phyloP scores from a whole-genome alignment of 768 basidiomycete genomes.

The Hygrophorus pudorinus region DNA sequence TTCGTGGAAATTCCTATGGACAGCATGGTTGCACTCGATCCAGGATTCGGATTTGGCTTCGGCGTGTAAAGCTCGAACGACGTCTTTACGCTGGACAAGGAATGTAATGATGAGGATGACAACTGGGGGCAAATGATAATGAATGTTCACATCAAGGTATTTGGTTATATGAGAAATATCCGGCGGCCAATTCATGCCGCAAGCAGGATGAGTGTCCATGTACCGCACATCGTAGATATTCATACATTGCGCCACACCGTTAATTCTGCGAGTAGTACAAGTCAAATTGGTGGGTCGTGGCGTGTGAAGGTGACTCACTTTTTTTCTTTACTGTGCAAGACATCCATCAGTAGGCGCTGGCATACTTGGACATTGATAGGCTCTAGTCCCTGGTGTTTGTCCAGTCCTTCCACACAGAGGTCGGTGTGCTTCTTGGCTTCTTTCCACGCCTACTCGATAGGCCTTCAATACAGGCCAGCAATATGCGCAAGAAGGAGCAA shows the following conservation, averaged over 20 bases:
- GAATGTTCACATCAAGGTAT: slow-evolving; percentile 69
- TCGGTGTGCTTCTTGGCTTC: slow-evolving; percentile 46
- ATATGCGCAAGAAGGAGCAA: slow-evolving; percentile 13
- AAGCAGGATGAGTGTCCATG: slow-evolving; percentile 77
- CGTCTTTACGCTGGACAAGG: slow-evolving; percentile 60
- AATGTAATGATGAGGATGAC: slow-evolving; percentile 4
- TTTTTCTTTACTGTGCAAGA: slow-evolving; percentile 31
- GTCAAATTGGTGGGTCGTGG: not conserved
- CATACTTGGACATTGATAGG: slow-evolving; percentile 51
- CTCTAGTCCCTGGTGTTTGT: slow-evolving; percentile 35
- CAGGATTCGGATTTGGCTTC: slow-evolving; percentile 65
- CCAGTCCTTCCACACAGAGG: slow-evolving; percentile 42
- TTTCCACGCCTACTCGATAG: slow-evolving; percentile 45
- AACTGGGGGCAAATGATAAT: not conserved
- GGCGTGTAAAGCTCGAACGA: slow-evolving; percentile 79
- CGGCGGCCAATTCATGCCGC: slow-evolving; percentile 98
- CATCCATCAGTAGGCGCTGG: slow-evolving; percentile 40
- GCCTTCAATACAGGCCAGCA: not conserved
- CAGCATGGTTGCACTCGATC: slow-evolving; percentile 73
- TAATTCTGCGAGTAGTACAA: slow-evolving; percentile 33
- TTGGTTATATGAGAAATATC: slow-evolving; percentile 66
- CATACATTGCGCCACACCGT: slow-evolving; percentile 67
- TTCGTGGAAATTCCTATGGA: slow-evolving; percentile 54
- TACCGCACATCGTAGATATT: slow-evolving; percentile 94
- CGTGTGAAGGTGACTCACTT: slow-evolving; percentile 19